Conservation (phyloP, 1,284 basidiomycete genomes). For the Ustilago sp. region DNA sequence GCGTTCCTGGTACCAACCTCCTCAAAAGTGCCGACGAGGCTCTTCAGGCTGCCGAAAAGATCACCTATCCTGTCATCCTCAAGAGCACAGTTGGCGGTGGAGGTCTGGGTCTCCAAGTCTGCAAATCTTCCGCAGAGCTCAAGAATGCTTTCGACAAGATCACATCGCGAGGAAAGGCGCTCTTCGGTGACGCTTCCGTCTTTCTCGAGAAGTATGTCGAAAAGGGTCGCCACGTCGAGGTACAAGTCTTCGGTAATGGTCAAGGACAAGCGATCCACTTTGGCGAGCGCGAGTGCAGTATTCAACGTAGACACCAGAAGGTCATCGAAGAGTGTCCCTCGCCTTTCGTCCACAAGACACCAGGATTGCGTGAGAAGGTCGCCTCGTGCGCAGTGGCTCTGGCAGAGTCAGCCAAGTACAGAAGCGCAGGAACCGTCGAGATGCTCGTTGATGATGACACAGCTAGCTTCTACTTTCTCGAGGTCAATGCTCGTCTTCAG, state of each 20-base stretch:
- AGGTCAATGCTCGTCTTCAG: conserved; percentile 81
- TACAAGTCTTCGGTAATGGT: conserved; percentile 80
- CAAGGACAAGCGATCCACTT: conserved; percentile 75
- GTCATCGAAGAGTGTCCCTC: conserved; percentile 79
- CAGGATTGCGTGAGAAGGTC: conserved; percentile 69
- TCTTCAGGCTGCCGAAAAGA: conserved; percentile 72
- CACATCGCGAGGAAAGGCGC: conserved; percentile 30
- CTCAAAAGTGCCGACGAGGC: conserved; percentile 71
- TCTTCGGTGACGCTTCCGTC: conserved; percentile 75
- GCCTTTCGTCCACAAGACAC: conserved; percentile 71
- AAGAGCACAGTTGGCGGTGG: conserved; percentile 80
- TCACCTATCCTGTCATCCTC: conserved; percentile 78
- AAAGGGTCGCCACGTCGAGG: conserved; percentile 71
- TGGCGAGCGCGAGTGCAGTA: conserved; percentile 75
- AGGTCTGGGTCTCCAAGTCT: conserved; percentile 78
- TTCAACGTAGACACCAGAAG: conserved; percentile 81
- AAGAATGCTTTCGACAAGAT: conserved; percentile 71
- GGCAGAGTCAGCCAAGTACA: conserved; percentile 74
- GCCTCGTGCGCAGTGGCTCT: conserved; percentile 74
- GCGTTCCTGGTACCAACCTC: conserved; percentile 74
- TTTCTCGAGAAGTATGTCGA: conserved; percentile 77
- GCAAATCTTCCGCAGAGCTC: conserved; percentile 72
- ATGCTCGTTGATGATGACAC: conserved; percentile 76
- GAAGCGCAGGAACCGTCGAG: conserved; percentile 78
- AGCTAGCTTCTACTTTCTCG: conserved; percentile 77